Percentiles rank a stretch among this genome's conserved stretches.
phyloP scores from a whole-genome alignment of 2,329 filamentous ascomycete species.

The Fusarium pseudograminearum region DNA sequence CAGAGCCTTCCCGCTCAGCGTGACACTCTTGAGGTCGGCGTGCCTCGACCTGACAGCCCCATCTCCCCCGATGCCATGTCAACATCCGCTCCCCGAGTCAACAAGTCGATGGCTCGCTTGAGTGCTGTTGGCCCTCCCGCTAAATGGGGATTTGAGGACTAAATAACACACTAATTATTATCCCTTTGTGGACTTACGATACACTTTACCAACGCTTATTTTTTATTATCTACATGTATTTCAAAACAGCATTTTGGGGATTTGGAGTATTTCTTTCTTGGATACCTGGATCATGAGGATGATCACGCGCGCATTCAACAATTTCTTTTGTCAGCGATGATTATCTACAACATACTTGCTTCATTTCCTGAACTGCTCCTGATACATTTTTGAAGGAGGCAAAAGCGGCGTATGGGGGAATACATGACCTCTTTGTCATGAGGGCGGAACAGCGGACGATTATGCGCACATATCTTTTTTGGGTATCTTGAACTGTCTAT shows the following conservation, averaged over 20 bases:
- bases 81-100: constrained; percentile 42
- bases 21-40: constrained; percentile 40
- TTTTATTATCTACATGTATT: constrained; percentile 26
- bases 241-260: constrained; percentile 29
- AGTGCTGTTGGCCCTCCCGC: constrained; percentile 50
- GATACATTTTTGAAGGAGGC: constrained; percentile 5
- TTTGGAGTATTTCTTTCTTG: constrained; percentile 38
- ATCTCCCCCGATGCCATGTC: constrained; percentile 53
- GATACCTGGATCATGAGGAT: constrained; percentile 41
- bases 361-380: constrained; percentile 29
- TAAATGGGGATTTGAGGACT: constrained; percentile 43
- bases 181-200: constrained; percentile 18
- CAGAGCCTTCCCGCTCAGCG: constrained; percentile 6
- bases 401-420: constrained; percentile 29
- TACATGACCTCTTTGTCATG: constrained; percentile 14
- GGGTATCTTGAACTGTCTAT: constrained; percentile 31
- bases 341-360: constrained; percentile 23
- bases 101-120: constrained; percentile 57
- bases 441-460: constrained; percentile 29
- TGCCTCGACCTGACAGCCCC: constrained; percentile 58
- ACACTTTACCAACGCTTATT: constrained; percentile 23
- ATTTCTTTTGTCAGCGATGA: constrained; percentile 47
- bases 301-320: constrained; percentile 33
- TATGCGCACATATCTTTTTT: constrained; percentile 12
- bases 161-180: constrained; percentile 8